These are phyloP conservation scores for Diplotaxis tenuifolia DNA, from an alignment of 345 rosid species.

Conservation along the genomic window DNA sequence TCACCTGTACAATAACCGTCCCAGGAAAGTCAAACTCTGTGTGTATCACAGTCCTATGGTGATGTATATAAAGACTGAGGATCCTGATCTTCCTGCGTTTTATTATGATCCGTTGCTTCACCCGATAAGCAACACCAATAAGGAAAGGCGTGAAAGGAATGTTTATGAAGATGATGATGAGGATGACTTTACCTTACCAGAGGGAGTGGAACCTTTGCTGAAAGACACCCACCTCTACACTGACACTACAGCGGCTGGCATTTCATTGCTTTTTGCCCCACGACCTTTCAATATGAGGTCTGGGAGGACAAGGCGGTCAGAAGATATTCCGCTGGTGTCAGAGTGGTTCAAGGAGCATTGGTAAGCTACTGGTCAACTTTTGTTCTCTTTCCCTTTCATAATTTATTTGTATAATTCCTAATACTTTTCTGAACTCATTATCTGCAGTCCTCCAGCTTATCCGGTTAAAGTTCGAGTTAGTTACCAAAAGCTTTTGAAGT, in stretches of 20 bases:
- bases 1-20: conserved; percentile 95
- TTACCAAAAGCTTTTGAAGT: conserved; percentile 91
- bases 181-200: conserved; percentile 78
- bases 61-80: conserved; percentile 98
- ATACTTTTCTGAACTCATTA: conserved; percentile 7
- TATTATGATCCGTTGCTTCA: conserved; percentile 95
- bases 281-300: conserved; percentile 99
- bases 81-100: conserved; percentile 97
- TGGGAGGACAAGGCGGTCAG: conserved; percentile 91
- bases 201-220: conserved; percentile 90
- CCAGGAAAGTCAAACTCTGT: conserved; percentile 88
- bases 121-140: conserved; percentile 82
- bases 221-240: conserved; percentile 86
- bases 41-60: conserved; percentile 96
- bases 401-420: background rate
- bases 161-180: conserved; percentile 76
- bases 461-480: conserved; percentile 98
- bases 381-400: background rate
- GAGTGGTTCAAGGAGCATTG: conserved; percentile 99
- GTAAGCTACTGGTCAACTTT: conserved; percentile 39
- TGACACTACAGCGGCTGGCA: conserved; percentile 98
- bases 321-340: conserved; percentile 96
- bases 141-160: conserved; percentile 84
- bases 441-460: conserved; percentile 90
- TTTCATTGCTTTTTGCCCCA: conserved; percentile 89